Evolutionary conservation across 176 grass and related monocot genomes (phyloP).

Genomic region (Musa beccarii): DNA sequence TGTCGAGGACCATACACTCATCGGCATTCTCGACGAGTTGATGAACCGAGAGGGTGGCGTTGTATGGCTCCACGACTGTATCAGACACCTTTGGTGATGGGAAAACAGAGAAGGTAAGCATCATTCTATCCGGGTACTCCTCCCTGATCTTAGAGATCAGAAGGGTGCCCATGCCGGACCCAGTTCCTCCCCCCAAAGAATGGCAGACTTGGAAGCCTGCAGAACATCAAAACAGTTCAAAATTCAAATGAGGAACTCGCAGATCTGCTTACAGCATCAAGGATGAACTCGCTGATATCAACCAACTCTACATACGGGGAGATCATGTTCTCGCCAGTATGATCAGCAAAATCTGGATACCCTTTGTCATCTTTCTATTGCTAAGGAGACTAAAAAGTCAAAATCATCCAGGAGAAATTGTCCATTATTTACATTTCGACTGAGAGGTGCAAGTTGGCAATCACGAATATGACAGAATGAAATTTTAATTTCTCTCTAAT

Average conservation of each 20-base stretch:
- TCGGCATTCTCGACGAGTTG: background rate
- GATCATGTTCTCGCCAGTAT: background rate
- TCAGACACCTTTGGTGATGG: slow-evolving; percentile 2
- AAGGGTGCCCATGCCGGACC: background rate
- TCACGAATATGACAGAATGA: too few species aligned
- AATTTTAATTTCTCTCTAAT: too few species aligned
- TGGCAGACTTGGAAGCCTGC: background rate
- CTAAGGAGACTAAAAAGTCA: background rate
- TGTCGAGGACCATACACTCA: background rate
- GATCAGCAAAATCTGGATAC: background rate
- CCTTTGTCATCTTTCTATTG: background rate
- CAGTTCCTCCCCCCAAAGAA: background rate
- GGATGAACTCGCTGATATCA: background rate
- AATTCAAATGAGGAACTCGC: background rate
- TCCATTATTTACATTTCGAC: background rate
- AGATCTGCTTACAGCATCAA: too few species aligned
- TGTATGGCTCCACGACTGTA: background rate
- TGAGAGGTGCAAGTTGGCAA: too few species aligned
- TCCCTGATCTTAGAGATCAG: slow-evolving; percentile 1
- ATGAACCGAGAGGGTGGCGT: background rate
- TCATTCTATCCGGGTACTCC: background rate
- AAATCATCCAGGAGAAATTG: background rate
- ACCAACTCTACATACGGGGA: background rate
- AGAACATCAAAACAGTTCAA: background rate
- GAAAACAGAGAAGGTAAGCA: background rate